These are phyloP conservation scores for Vaccinium corymbosum DNA, from an alignment of 148 eudicot genomes.

Conservation along the genomic window DNA sequence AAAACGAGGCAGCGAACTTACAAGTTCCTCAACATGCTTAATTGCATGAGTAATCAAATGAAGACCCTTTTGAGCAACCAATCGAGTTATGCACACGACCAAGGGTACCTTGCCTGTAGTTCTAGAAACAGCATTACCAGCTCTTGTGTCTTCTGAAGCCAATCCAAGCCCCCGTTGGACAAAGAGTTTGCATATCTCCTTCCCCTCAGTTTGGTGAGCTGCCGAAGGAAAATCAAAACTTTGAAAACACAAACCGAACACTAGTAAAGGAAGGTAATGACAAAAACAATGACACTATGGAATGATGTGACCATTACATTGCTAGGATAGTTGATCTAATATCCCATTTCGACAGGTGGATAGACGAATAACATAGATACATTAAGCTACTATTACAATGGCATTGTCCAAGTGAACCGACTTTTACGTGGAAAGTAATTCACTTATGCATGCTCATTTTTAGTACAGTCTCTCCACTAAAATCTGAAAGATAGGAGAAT, in stretches of 20 bases:
- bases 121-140: conserved; percentile 15
- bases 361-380: neutral
- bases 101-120: conserved; percentile 37
- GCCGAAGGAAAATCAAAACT: conserved; percentile 18
- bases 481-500: neutral
- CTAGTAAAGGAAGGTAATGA: neutral
- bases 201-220: conserved; percentile 55
- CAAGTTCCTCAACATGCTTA: conserved; percentile 60
- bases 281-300: neutral
- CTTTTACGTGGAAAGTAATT: neutral
- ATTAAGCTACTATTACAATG: neutral
- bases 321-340: neutral
- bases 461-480: neutral
- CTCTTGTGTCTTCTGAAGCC: conserved; percentile 29
- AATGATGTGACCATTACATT: neutral
- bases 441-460: neutral
- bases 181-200: conserved; percentile 60
- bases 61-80: conserved; percentile 94
- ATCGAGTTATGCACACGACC: conserved; percentile 77
- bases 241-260: neutral
- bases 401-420: neutral
- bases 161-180: conserved; percentile 78
- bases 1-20: conserved; percentile 30
- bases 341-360: neutral
- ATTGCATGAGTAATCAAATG: conserved; percentile 80